Evolutionary conservation across 169 alveolate genomes (phyloP).

Genomic region (Plasmodium cynomolgi): DNA sequence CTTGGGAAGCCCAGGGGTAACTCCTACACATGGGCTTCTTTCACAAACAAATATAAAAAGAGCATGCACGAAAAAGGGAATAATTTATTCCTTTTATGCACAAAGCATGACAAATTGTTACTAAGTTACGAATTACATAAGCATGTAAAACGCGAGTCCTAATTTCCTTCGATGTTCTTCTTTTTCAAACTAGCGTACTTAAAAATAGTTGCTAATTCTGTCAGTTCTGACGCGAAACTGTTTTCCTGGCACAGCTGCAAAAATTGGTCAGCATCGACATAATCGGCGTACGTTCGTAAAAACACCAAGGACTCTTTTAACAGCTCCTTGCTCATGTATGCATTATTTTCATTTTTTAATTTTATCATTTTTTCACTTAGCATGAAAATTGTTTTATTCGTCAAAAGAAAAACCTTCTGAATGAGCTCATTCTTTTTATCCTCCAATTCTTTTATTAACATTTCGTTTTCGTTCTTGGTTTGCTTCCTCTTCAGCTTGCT

Average conservation of each 20-base stretch:
- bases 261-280: constrained; percentile 57
- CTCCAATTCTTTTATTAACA: constrained; percentile 61
- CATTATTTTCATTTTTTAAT: constrained; percentile 36
- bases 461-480: constrained; percentile 58
- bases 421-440: constrained; percentile 37
- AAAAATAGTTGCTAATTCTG: constrained; percentile 67
- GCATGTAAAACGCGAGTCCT: not conserved
- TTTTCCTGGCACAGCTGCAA: constrained; percentile 69
- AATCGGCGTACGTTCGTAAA: constrained; percentile 46
- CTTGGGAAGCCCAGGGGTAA: not conserved
- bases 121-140: not conserved
- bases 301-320: constrained; percentile 69
- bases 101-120: not conserved
- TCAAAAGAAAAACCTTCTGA: constrained; percentile 49
- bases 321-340: constrained; percentile 69
- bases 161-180: constrained; percentile 6
- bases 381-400: constrained; percentile 48
- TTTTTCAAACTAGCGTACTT: constrained; percentile 62
- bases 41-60: not conserved
- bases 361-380: constrained; percentile 62
- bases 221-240: constrained; percentile 47
- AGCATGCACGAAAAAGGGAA: not conserved
- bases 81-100: not conserved
- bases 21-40: not conserved
- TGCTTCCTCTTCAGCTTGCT: constrained; percentile 53